phyloP scores from a whole-genome alignment of 169 alveolate genomes.

The Fabrea salina region DNA sequence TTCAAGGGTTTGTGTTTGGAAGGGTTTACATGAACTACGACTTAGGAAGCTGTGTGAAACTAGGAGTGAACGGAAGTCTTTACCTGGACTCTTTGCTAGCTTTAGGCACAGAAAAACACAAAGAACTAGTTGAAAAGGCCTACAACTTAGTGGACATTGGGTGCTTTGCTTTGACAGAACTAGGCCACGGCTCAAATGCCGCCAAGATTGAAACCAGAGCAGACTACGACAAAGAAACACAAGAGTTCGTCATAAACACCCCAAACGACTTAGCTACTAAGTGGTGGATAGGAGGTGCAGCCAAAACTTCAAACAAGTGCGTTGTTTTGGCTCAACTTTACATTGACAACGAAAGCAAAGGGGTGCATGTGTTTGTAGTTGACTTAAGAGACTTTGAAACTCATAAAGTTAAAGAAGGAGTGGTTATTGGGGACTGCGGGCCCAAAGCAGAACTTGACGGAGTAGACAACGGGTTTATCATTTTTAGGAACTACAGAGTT shows the following conservation, averaged over 20 bases:
- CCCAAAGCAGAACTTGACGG: constrained; percentile 55
- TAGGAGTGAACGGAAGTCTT: neutral
- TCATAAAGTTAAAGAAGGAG: constrained; percentile 58
- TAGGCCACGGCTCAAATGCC: constrained; percentile 28
- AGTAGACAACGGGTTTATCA: constrained; percentile 66
- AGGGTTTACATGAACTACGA: too few relatives aligned
- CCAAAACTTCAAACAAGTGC: constrained; percentile 55
- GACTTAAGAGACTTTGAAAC: constrained; percentile 56
- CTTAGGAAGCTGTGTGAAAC: neutral
- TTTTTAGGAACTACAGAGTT: constrained; percentile 49
- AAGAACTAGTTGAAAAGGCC: neutral
- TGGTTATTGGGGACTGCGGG: constrained; percentile 74
- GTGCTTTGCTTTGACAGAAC: constrained; percentile 21
- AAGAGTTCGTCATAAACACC: constrained; percentile 43
- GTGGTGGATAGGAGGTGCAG: constrained; percentile 76
- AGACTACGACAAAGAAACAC: neutral
- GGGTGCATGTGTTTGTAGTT: constrained; percentile 59
- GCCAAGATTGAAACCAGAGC: neutral
- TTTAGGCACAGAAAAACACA: constrained; percentile 6
- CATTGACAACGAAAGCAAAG: constrained; percentile 37
- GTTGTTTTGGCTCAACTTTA: constrained; percentile 55
- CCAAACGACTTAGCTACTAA: constrained; percentile 63
- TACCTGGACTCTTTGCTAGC: neutral
- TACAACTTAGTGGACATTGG: neutral
- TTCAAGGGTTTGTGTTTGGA: too few relatives aligned